A percentile compares a stretch with the other conserved stretches of the same genome.
These are phyloP conservation scores for Cornus florida DNA, from an alignment of 148 eudicot genomes.

Conservation along the genomic window DNA sequence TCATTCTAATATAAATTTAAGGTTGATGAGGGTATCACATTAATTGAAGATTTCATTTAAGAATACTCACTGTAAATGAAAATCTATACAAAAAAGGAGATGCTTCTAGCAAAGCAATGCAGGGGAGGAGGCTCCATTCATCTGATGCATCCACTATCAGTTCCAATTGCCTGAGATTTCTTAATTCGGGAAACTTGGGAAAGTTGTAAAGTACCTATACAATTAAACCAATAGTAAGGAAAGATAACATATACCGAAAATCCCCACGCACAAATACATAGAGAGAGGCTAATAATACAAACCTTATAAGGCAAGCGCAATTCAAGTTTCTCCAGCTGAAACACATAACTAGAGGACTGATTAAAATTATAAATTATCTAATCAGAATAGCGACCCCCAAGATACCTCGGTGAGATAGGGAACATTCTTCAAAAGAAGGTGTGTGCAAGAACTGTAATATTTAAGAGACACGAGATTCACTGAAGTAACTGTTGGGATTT, in stretches of 20 bases:
- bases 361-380: no score
- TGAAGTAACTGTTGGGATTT: no score
- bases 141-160: no score
- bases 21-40: no score
- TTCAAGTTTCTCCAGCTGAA: background rate
- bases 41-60: no score
- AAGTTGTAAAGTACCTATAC: background rate
- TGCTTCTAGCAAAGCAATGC: no score
- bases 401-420: background rate
- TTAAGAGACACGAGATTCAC: background rate
- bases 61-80: no score
- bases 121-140: no score
- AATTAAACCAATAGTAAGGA: background rate
- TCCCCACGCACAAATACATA: background rate
- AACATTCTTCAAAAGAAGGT: background rate
- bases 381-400: background rate
- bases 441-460: background rate
- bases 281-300: background rate
- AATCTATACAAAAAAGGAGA: no score
- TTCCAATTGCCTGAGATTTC: no score
- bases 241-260: background rate
- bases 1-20: no score
- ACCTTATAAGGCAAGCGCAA: background rate
- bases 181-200: background rate
- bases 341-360: background rate